Evolutionary conservation across 1,139 yeast genomes (phyloP), one percentile per base, ranked within the genome.

Genomic region (Torulaspora globosa): DNA sequence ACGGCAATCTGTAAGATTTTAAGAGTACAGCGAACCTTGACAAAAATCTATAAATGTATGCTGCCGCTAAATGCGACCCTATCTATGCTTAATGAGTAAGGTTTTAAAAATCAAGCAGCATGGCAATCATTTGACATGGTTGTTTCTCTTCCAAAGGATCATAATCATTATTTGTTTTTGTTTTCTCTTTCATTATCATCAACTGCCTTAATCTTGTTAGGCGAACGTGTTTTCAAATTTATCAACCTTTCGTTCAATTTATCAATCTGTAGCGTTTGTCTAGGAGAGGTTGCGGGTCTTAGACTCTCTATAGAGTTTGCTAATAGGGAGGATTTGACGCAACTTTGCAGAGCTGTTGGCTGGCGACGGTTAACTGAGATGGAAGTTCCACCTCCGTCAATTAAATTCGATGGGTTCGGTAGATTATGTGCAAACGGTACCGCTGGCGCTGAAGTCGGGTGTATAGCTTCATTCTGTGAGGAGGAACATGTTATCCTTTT

Each of bases 231-330:
- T 19, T 45, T 52, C 32, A 50, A 27, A 10, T 45, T 46, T 5
- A 47, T 42, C 32, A 66, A 50, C 44, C 59, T 66, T 47, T 67
- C 69, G 29, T 63, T 57, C 14, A 67, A 46, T 35, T 57, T 59
- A 10, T 65, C 65, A 12, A 67, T 50, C 44, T 67, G 66, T 36
- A 67, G 50, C n/a, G 34, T 27, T 24, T 50, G 46, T 23, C 46
- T 38, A 30, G 47, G 37, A 12, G 39, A 31, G 31, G 40, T 41
- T 18, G 41, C 42, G 3, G 48, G 43, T 27, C 44, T 45, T 23
- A 36, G 12, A 34, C 24, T 36, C 3, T 36, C 44, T 31, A 39
- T 40, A 5, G 35, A 30, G 24, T 43, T 36, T 11, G 50, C 44
- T 26, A 52, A 44, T 12, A 47, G 38, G 9, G 54, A 44, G 18